Evolutionary conservation across 768 basidiomycete species (phyloP).

Genomic region (Daedaleopsis sinensis): DNA sequence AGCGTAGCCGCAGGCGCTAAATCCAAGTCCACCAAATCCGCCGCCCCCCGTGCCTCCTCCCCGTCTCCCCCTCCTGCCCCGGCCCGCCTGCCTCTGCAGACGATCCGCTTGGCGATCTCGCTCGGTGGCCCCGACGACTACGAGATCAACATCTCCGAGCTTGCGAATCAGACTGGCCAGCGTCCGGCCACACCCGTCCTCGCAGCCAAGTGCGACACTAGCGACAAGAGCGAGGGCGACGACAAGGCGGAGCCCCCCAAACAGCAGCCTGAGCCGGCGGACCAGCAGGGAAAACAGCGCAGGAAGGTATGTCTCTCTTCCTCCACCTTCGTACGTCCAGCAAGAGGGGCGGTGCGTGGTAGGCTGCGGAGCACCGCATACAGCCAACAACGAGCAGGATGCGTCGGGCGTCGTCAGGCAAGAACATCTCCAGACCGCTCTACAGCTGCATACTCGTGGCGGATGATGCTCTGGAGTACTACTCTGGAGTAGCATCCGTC

Average conservation of each 20-base stretch:
- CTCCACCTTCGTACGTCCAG: too few relatives aligned
- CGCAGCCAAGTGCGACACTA: slow-evolving; percentile 44
- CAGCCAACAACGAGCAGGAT: slow-evolving; percentile 18
- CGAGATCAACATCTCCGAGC: slow-evolving; percentile 63
- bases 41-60: slow-evolving; percentile 52
- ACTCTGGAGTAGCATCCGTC: too few relatives aligned
- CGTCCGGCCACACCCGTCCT: slow-evolving; percentile 57
- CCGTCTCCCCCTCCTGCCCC: slow-evolving; percentile 56
- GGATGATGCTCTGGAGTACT: too few relatives aligned
- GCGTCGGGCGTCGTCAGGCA: slow-evolving; percentile 3
- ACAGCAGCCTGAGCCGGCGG: slow-evolving; percentile 30
- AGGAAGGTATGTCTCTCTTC: slow-evolving; percentile 25
- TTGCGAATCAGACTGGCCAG: slow-evolving; percentile 69
- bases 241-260: slow-evolving; percentile 30
- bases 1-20: slow-evolving; percentile 38
- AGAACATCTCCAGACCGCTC: too few relatives aligned
- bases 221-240: slow-evolving; percentile 38
- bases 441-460: too few relatives aligned
- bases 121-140: slow-evolving; percentile 78
- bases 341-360: not conserved
- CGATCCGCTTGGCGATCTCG: slow-evolving; percentile 67
- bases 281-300: slow-evolving; percentile 34
- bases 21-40: slow-evolving; percentile 53
- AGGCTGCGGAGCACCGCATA: not conserved
- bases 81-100: slow-evolving; percentile 54